These are phyloP conservation scores for Suillus bovinus DNA, from an alignment of 768 basidiomycete genomes.

Conservation along the genomic window DNA sequence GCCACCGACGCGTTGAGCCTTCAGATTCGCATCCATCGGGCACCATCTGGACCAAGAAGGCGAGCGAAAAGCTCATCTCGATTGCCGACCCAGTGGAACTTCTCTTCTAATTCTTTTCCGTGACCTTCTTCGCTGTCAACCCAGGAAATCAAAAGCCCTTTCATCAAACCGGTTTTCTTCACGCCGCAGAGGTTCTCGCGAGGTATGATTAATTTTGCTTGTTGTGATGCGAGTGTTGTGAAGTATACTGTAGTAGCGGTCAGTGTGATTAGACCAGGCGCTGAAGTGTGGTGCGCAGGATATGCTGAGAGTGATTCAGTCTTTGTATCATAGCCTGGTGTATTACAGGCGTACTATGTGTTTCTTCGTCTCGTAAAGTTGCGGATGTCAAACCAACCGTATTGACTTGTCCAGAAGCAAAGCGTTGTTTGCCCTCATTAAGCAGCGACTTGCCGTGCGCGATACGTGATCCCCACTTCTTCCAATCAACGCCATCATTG, in stretches of 20 bases:
- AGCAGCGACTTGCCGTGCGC: slow-evolving; percentile 46
- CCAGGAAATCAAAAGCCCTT: slow-evolving; percentile 54
- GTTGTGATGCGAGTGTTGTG: slow-evolving; percentile 50
- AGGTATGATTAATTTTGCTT: slow-evolving; percentile 46
- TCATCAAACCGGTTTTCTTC: slow-evolving; percentile 55
- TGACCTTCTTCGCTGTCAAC: slow-evolving; percentile 27
- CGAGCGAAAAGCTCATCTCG: slow-evolving; percentile 70
- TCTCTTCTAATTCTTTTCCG: slow-evolving; percentile 47
- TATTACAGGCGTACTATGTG: slow-evolving; percentile 34
- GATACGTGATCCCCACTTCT: slow-evolving; percentile 54
- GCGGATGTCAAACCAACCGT: not conserved
- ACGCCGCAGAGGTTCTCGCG: slow-evolving; percentile 50
- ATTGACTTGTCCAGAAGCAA: slow-evolving; percentile 38
- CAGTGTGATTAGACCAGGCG: slow-evolving; percentile 61
- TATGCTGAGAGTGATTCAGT: slow-evolving; percentile 43
- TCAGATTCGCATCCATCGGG: slow-evolving; percentile 51
- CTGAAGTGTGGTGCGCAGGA: slow-evolving; percentile 55
- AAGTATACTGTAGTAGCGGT: slow-evolving; percentile 51
- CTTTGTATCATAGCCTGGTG: not conserved
- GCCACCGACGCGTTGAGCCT: slow-evolving; percentile 7
- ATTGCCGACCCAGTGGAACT: slow-evolving; percentile 57
- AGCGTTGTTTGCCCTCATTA: slow-evolving; percentile 42
- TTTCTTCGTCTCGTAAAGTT: slow-evolving; percentile 19
- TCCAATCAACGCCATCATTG: slow-evolving; percentile 45
- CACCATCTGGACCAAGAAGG: slow-evolving; percentile 52